Evolutionary conservation across 2,329 filamentous ascomycete species (phyloP).

Genomic region (Aspergillus texensis): DNA sequence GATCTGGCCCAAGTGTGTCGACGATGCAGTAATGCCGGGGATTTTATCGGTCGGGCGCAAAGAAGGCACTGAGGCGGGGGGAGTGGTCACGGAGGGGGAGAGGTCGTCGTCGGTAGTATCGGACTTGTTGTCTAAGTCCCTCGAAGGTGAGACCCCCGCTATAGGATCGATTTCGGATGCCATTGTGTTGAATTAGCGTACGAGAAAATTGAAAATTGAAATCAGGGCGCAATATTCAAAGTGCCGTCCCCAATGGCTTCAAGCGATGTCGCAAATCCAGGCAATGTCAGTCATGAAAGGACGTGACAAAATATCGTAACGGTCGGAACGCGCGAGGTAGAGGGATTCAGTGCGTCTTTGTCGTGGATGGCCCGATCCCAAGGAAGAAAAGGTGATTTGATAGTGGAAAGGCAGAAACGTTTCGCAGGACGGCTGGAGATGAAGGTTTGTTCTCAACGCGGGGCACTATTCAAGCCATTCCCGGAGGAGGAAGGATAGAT

Average conservation of each 20-base stretch:
- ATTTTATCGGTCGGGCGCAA: constrained; percentile 29
- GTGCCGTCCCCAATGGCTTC: constrained; percentile 13
- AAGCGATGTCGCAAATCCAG: constrained; percentile 5
- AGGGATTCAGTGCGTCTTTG: not conserved
- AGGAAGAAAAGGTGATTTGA: not conserved
- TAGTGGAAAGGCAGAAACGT: constrained; percentile 9
- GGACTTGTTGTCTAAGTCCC: constrained; percentile 23
- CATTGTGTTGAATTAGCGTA: constrained; percentile 19
- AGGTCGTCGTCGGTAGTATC: constrained; percentile 26
- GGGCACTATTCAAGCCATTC: constrained; percentile 10
- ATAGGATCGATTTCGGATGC: constrained; percentile 24
- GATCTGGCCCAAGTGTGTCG: constrained; percentile 78
- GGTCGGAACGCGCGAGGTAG: constrained; percentile 4
- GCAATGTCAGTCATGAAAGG: not conserved
- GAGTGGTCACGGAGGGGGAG: constrained; percentile 37
- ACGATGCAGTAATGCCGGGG: constrained; percentile 71
- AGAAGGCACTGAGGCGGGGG: constrained; percentile 30
- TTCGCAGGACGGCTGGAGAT: constrained; percentile 3
- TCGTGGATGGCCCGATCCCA: not conserved
- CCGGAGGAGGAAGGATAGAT: constrained; percentile 1
- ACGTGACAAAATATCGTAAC: not conserved
- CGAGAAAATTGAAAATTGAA: not conserved
- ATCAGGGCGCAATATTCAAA: constrained; percentile 9
- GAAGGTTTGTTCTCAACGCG: constrained; percentile 8
- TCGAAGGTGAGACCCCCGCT: constrained; percentile 23